Base-by-base conservation (phyloP, 2,329 filamentous ascomycete species). In the Fusarium devonianum region DNA sequence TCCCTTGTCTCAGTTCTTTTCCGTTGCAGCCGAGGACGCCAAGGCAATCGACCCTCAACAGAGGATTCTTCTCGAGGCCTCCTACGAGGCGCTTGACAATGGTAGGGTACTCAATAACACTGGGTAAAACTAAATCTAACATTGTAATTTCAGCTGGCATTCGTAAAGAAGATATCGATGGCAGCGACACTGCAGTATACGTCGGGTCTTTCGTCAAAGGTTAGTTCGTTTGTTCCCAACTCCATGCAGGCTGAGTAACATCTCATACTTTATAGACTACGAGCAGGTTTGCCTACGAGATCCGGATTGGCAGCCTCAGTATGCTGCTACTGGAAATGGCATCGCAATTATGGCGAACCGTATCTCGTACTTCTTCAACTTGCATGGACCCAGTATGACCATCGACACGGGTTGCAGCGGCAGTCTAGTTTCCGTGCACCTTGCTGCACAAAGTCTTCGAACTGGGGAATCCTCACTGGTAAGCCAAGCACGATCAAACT, bases 351-450 rank as follows among this genome's bases (percentile, higher is more conserved):
- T 83, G 66, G 73, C 80, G 3, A 84, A 84, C 59, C 74, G 81
- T 1, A 73, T 84, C 10, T 83, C 80, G 0, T 79, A 83, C 60
- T 77, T 73, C 49, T 82, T 81, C 64, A 76, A 84, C 55, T 68
- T 84, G 12, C 72, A 74, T 10, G 82, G 82, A 0, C 79, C 81
- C 2, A 82, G 79, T 57, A 74, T 84, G 65, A 83, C 80, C 0
- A 67, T 85, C 11, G 82, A 85, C 41, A 85, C 83, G 1, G 83
- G 80, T 14, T 86, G 83, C 65, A 84, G 80, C 17, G 77, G 76
- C 9, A 80, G 78, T 37, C 70, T 85, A 14, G 76, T 82, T 4
- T 77, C 78, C 0, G 71, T 85, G 4, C 78, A 85, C 57, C 66
- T 80, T 23, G 82, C 79, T 2, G 77, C 75, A 13, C 77, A 80